phyloP scores from a whole-genome alignment of 1,139 yeast species.

The Suhomyces yuchorum region DNA sequence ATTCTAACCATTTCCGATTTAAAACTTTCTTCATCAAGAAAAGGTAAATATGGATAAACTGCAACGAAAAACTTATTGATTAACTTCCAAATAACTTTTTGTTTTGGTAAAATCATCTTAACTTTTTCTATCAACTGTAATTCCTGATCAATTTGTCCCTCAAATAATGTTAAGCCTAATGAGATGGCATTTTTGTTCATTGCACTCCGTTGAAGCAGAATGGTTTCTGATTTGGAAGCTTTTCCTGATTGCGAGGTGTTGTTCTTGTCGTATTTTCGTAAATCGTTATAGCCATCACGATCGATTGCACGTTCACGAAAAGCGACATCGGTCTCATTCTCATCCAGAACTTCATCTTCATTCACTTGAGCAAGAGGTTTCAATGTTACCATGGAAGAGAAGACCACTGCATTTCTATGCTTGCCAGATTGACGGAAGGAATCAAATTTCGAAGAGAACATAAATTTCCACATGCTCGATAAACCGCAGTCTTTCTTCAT shows the following conservation, averaged over 20 bases:
- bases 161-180: slow-evolving; percentile 34
- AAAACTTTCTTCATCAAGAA: slow-evolving; percentile 46
- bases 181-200: slow-evolving; percentile 29
- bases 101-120: slow-evolving; percentile 42
- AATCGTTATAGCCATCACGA: slow-evolving; percentile 32
- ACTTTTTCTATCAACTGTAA: slow-evolving; percentile 26
- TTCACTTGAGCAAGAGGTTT: background rate
- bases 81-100: slow-evolving; percentile 35
- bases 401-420: background rate
- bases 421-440: background rate
- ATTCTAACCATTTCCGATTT: slow-evolving; percentile 24
- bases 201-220: slow-evolving; percentile 9
- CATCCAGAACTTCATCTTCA: slow-evolving; percentile 6
- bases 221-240: slow-evolving; percentile 1
- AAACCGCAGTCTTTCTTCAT: slow-evolving; percentile 21
- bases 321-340: slow-evolving; percentile 8
- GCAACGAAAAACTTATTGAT: slow-evolving; percentile 41
- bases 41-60: slow-evolving; percentile 53
- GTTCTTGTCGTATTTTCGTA: slow-evolving; percentile 24
- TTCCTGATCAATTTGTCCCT: slow-evolving; percentile 36
- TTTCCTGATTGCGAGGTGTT: background rate
- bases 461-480: slow-evolving; percentile 19
- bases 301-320: slow-evolving; percentile 28
- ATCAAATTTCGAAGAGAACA: slow-evolving; percentile 11
- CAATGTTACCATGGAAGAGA: slow-evolving; percentile 4